Conservation (phyloP, 345 rosid species). For the Sonneratia alba region DNA sequence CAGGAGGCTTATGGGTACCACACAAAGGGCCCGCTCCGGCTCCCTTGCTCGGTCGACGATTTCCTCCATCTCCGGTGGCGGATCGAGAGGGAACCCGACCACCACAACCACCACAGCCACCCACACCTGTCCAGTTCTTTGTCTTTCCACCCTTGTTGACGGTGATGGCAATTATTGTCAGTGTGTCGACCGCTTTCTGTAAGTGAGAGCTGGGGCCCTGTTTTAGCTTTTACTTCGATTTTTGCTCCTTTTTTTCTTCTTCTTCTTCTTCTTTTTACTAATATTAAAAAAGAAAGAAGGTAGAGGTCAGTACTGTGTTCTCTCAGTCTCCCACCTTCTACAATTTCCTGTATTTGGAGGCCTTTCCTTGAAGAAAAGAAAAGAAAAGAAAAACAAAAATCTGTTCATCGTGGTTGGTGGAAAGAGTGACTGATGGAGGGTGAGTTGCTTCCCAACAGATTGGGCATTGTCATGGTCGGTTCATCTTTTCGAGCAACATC, state of each 20-base stretch:
- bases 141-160: constrained; percentile 25
- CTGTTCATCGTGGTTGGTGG: background rate
- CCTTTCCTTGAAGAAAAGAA: background rate
- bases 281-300: background rate
- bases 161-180: background rate
- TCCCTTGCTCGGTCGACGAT: constrained; percentile 38
- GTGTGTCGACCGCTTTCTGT: background rate
- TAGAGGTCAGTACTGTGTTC: background rate
- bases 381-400: too few relatives aligned
- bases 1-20: constrained; percentile 35
- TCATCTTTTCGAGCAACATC: background rate
- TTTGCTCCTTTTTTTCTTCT: too few relatives aligned
- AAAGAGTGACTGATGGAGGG: background rate
- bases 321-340: background rate
- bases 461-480: background rate
- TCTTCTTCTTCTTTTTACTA: background rate
- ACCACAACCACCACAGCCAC: constrained; percentile 19
- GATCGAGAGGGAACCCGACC: constrained; percentile 28
- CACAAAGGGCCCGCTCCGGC: constrained; percentile 26
- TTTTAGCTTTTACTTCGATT: background rate
- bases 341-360: background rate
- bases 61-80: constrained; percentile 36
- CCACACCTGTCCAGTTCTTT: constrained; percentile 11
- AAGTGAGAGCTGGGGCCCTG: background rate
- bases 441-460: background rate